These are phyloP conservation scores for Asterella californica DNA, from an alignment of 225 moss, liverwort and hornwort species.

Conservation along the genomic window DNA sequence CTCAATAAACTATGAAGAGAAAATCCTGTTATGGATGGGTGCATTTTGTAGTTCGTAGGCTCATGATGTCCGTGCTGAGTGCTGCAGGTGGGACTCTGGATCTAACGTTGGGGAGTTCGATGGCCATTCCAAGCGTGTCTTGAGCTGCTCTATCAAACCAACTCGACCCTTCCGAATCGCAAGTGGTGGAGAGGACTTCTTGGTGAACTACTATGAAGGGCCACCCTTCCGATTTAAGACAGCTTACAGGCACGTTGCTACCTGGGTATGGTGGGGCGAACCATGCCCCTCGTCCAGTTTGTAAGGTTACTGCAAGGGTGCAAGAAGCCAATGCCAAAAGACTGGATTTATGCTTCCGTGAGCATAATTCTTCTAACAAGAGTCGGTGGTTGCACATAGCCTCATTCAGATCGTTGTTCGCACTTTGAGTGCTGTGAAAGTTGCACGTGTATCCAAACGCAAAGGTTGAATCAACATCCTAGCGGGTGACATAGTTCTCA, in stretches of 20 bases:
- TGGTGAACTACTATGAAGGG: slow-evolving; percentile 92
- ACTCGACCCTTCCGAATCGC: slow-evolving; percentile 77
- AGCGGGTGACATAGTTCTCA: not conserved
- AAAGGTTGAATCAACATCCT: not conserved
- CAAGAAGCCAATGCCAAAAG: not conserved
- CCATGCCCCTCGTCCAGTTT: slow-evolving; percentile 1
- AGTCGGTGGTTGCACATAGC: not conserved
- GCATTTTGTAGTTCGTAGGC: not conserved
- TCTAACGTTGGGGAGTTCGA: slow-evolving; percentile 92
- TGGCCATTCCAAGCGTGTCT: slow-evolving; percentile 91
- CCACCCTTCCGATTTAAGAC: slow-evolving; percentile 96
- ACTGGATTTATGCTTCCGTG: not conserved
- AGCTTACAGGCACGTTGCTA: slow-evolving; percentile 72
- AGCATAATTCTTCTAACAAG: not conserved
- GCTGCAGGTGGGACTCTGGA: slow-evolving; percentile 93
- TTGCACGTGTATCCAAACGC: not conserved
- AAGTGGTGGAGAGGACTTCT: slow-evolving; percentile 90
- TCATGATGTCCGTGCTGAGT: not conserved
- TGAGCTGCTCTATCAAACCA: slow-evolving; percentile 90
- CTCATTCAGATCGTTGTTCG: not conserved
- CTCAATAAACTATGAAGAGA: too few species aligned
- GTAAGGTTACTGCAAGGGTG: not conserved
- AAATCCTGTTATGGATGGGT: not conserved
- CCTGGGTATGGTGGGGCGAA: slow-evolving; percentile 38
- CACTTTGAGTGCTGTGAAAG: not conserved